These are phyloP conservation scores for Amylostereum areolatum DNA, from an alignment of 1,284 basidiomycete species.

Conservation along the genomic window DNA sequence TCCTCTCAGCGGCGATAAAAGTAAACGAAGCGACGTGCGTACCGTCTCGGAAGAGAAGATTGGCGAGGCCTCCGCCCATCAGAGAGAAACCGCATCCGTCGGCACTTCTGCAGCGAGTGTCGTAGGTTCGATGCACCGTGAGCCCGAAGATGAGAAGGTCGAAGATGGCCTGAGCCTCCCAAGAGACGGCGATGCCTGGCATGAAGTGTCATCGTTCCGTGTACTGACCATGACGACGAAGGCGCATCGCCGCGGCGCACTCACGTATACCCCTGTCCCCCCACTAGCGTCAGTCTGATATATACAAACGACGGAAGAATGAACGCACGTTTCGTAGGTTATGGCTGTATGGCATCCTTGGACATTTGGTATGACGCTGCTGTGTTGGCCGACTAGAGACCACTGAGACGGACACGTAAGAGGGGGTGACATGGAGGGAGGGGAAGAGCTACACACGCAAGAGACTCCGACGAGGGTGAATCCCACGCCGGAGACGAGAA, in stretches of 20 bases:
- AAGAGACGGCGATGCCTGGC: neutral
- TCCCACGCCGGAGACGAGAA: neutral
- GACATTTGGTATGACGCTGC: conserved; percentile 13
- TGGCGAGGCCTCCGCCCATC: neutral
- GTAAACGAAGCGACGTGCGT: too few species aligned
- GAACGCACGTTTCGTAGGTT: conserved; percentile 24
- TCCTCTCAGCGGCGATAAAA: too few species aligned
- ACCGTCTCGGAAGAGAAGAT: neutral
- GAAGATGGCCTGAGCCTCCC: neutral
- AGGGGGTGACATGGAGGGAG: neutral
- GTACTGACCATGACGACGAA: too few species aligned
- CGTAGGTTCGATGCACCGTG: neutral
- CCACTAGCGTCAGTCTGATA: neutral
- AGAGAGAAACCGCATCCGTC: neutral
- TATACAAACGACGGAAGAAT: neutral
- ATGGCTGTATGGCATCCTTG: conserved; percentile 29
- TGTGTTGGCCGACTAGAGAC: conserved; percentile 27
- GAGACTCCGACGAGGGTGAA: neutral
- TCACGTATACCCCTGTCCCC: neutral
- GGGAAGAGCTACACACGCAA: conserved; percentile 4
- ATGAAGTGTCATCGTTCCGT: neutral
- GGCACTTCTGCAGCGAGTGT: neutral
- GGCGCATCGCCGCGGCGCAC: neutral
- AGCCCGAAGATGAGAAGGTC: neutral
- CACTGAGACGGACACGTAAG: conserved; percentile 21